Conservation (phyloP, 2,329 filamentous ascomycete genomes). For the Microdochium paspali region DNA sequence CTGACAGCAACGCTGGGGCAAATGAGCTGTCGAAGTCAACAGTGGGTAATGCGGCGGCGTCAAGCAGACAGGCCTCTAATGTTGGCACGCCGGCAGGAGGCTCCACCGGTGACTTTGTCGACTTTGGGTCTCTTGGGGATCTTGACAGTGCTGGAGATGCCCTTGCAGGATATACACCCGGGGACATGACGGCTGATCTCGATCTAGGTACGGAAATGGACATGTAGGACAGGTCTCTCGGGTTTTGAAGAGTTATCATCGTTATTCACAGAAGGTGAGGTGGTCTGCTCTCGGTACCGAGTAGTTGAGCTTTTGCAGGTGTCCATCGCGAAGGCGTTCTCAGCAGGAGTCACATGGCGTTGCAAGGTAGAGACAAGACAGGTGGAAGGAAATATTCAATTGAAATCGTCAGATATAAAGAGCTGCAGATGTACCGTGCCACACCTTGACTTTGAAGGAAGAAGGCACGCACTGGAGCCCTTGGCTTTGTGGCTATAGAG, state of each 20-base stretch:
- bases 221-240: background rate
- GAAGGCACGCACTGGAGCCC: too few species aligned
- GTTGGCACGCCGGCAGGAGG: slow-evolving; percentile 30
- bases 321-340: too few species aligned
- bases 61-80: slow-evolving; percentile 29
- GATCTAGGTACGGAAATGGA: slow-evolving; percentile 60
- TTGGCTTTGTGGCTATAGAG: too few species aligned
- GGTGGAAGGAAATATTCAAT: too few species aligned
- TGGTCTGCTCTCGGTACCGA: too few species aligned
- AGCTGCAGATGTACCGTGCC: too few species aligned
- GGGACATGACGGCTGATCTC: slow-evolving; percentile 44
- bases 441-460: too few species aligned
- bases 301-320: too few species aligned
- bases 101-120: slow-evolving; percentile 39
- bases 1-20: slow-evolving; percentile 5
- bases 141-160: slow-evolving; percentile 65
- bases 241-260: background rate
- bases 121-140: slow-evolving; percentile 55
- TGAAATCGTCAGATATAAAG: too few species aligned
- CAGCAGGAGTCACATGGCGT: too few species aligned
- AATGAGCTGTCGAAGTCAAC: slow-evolving; percentile 11
- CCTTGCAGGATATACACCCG: slow-evolving; percentile 54
- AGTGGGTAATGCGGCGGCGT: slow-evolving; percentile 8
- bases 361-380: too few species aligned
- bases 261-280: too few species aligned